Evolutionary conservation across 805 yeast species (phyloP).

Genomic region (Ogataea minuta): DNA sequence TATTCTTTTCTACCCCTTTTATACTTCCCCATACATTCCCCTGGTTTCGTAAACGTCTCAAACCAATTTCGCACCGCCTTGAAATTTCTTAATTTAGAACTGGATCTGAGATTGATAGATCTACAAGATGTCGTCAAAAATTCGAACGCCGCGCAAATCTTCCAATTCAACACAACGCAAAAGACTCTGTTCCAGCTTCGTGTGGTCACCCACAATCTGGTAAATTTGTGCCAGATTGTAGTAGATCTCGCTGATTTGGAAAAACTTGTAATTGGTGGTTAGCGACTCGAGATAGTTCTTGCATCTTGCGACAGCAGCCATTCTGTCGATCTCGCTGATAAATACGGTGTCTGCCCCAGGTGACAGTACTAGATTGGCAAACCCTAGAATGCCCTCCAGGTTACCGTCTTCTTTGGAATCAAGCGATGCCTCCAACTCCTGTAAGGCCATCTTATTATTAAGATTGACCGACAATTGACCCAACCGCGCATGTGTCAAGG

Average conservation of each 20-base stretch:
- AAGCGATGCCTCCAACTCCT: slow-evolving; percentile 63
- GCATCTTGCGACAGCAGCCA: slow-evolving; percentile 60
- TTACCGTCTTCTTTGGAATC: slow-evolving; percentile 45
- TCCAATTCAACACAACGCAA: slow-evolving; percentile 67
- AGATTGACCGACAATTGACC: slow-evolving; percentile 42
- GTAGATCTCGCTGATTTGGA: slow-evolving; percentile 59
- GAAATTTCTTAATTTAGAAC: slow-evolving; percentile 2
- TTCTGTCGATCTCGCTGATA: slow-evolving; percentile 52
- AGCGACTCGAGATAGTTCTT: slow-evolving; percentile 44
- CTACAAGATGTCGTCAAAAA: slow-evolving; percentile 16
- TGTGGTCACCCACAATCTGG: slow-evolving; percentile 53
- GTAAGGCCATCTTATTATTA: slow-evolving; percentile 45
- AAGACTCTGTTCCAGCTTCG: slow-evolving; percentile 46
- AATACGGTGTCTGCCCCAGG: slow-evolving; percentile 30
- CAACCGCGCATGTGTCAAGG: slow-evolving; percentile 47
- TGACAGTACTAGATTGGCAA: slow-evolving; percentile 48
- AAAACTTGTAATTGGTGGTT: slow-evolving; percentile 40
- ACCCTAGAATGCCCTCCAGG: slow-evolving; percentile 52
- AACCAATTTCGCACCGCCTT: slow-evolving; percentile 8
- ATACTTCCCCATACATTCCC: slow-evolving; percentile 6
- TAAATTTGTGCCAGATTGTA: slow-evolving; percentile 63
- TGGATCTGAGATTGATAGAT: background rate
- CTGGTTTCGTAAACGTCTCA: slow-evolving; percentile 10
- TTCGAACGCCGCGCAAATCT: slow-evolving; percentile 55
- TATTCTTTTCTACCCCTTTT: slow-evolving; percentile 3